Base-by-base conservation (phyloP, 768 basidiomycete genomes). In the Russula vinacea region DNA sequence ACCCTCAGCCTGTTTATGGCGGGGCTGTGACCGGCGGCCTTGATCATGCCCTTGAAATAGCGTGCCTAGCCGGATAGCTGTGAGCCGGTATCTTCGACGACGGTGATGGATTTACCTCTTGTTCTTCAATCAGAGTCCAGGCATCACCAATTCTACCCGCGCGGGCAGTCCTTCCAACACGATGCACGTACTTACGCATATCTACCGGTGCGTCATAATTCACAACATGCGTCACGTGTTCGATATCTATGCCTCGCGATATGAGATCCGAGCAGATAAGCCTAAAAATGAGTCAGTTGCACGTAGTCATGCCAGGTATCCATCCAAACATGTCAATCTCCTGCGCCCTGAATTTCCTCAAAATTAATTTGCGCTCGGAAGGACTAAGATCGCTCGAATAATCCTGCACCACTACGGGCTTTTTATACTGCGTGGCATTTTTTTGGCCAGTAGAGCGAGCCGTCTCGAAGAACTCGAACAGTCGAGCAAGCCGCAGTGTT, bases 121-220 rank as follows among this genome's bases (percentile, higher is more conserved):
- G 95, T 73, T 94, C 90, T 78, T 98, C 97, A 8, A 98, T 91
- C 70, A 98, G 75, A 2, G 90, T 90, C 96, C 96, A 99, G 2
- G 95, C 94, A 67, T 90, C 84, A 7, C 97, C 97, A 24, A 77
- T 76, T 52, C 90, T 80, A 9, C 97, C 97, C 3, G 97, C 97
- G 56, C 97, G 83, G 3, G 97, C 97, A 6, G 97, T 98, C 50
- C 97, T 83, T 24, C 97, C 97, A 10, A 95, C 96, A 58, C 97
- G 88, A 74, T 99, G 97, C 13, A 99, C 92, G 71, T 99, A 99
- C 74, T 98, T 98, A 56, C 93, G 84, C 84, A 98, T 94, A 73
- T 98, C 97, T n/a, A 97, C 83, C 10, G 97, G 95, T 2, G 85
- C 87, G 73, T 99, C 97, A 74, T 99, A 98, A 71, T 89, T 94